phyloP scores from a whole-genome alignment of 441 rosid species.

The Corymbia citriodora region DNA sequence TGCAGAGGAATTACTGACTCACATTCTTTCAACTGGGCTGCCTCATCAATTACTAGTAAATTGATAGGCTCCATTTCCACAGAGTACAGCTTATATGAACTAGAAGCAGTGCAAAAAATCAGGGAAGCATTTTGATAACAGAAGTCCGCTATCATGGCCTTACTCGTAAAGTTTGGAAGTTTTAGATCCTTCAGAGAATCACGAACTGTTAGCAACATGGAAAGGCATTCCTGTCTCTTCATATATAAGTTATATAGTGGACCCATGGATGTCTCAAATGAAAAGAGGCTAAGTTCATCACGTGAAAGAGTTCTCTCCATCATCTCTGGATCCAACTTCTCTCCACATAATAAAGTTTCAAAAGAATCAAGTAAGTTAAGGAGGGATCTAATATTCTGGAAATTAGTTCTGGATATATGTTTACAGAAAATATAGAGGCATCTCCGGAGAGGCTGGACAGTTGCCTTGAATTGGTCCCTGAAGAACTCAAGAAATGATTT shows the following conservation, averaged over 20 bases:
- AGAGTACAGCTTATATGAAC: constrained; percentile 24
- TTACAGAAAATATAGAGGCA: constrained; percentile 17
- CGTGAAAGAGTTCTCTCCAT: constrained; percentile 19
- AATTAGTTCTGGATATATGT: constrained; percentile 17
- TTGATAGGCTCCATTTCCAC: constrained; percentile 17
- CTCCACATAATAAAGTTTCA: constrained; percentile 1
- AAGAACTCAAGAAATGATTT: constrained; percentile 26
- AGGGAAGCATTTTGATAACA: constrained; percentile 23
- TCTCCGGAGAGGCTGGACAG: constrained; percentile 6
- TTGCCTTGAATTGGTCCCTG: constrained; percentile 7
- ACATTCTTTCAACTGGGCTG: constrained; percentile 1
- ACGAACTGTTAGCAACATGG: constrained; percentile 4
- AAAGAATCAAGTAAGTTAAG: constrained; percentile 22
- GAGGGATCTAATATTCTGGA: constrained; percentile 7
- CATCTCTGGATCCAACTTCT: constrained; percentile 13
- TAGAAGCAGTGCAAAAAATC: constrained; percentile 35
- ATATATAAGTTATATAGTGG: not conserved
- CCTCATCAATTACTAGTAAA: constrained; percentile 43
- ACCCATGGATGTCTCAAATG: not conserved
- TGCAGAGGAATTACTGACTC: constrained; percentile 31
- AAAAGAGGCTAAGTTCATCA: not conserved
- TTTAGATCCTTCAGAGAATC: constrained; percentile 9
- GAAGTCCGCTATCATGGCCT: constrained; percentile 2
- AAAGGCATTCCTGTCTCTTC: constrained; percentile 21
- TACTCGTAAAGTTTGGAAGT: constrained; percentile 12